Evolutionary conservation across 371 early-diverging fungal species (phyloP).

Genomic region (Apophysomyces sp.): DNA sequence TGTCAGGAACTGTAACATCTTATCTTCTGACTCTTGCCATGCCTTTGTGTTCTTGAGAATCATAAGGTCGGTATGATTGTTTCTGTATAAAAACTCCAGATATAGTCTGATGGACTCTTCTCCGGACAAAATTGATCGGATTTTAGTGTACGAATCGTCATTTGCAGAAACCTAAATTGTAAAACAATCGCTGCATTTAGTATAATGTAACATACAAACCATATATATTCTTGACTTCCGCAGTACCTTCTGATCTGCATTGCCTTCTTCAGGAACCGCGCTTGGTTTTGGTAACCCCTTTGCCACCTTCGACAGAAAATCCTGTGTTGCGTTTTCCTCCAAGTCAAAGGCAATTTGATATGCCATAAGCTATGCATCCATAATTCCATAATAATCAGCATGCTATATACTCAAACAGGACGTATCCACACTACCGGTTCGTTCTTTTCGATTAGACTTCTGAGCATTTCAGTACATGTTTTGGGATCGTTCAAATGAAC

Average conservation of each 20-base stretch:
- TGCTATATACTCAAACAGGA: too few species aligned
- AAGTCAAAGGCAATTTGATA: conserved; percentile 98
- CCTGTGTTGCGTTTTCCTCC: conserved; percentile 93
- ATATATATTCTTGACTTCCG: too few species aligned
- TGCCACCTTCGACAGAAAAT: conserved; percentile 80
- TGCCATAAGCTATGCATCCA: conserved; percentile 67
- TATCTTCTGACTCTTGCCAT: not conserved
- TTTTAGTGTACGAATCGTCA: conserved; percentile 31
- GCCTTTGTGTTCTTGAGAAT: conserved; percentile 93
- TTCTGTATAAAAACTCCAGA: conserved; percentile 91
- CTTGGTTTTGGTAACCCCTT: conserved; percentile 51
- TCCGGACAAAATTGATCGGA: conserved; percentile 84
- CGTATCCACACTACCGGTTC: conserved; percentile 44
- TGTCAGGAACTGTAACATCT: not conserved
- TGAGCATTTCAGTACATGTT: conserved; percentile 73
- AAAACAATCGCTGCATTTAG: not conserved
- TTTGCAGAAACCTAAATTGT: not conserved
- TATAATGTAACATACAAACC: not conserved
- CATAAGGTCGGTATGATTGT: conserved; percentile 92
- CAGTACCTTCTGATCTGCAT: conserved; percentile 49
- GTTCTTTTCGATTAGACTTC: conserved; percentile 57
- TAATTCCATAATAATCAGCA: not conserved
- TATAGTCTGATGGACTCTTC: conserved; percentile 85
- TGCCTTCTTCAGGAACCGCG: conserved; percentile 22
- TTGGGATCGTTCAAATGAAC: conserved; percentile 83